phyloP scores from a whole-genome alignment of 306 rosid genomes.

The Mucuna pruriens region DNA sequence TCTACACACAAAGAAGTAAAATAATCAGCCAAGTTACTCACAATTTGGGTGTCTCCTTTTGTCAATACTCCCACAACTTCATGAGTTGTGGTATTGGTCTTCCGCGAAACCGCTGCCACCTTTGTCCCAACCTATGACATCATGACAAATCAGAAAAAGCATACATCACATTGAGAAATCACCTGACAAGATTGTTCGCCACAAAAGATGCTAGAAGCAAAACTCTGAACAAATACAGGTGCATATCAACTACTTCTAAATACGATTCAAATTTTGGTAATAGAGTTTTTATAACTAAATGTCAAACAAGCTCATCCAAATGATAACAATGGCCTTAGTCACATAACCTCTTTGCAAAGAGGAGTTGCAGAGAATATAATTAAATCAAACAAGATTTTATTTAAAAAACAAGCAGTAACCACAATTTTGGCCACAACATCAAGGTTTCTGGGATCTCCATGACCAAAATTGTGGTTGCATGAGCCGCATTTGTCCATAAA shows the following conservation, averaged over 20 bases:
- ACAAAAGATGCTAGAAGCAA: constrained; percentile 20
- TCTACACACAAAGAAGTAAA: constrained; percentile 9
- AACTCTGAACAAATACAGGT: neutral
- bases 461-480: neutral
- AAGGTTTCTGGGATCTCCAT: neutral
- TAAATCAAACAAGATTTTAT: neutral
- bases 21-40: constrained; percentile 48
- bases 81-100: constrained; percentile 97
- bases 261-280: neutral
- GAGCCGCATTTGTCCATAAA: neutral
- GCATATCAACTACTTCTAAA: neutral
- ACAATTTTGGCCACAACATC: neutral
- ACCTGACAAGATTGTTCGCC: neutral
- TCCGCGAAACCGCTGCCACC: constrained; percentile 95
- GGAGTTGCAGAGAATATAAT: neutral
- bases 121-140: constrained; percentile 90
- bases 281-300: neutral
- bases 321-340: neutral
- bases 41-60: constrained; percentile 87
- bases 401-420: neutral
- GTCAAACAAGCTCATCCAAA: neutral
- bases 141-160: constrained; percentile 36
- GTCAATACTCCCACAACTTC: constrained; percentile 93
- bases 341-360: neutral
- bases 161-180: neutral